Conservation (phyloP, 306 rosid genomes). For the Prunus salicina region DNA sequence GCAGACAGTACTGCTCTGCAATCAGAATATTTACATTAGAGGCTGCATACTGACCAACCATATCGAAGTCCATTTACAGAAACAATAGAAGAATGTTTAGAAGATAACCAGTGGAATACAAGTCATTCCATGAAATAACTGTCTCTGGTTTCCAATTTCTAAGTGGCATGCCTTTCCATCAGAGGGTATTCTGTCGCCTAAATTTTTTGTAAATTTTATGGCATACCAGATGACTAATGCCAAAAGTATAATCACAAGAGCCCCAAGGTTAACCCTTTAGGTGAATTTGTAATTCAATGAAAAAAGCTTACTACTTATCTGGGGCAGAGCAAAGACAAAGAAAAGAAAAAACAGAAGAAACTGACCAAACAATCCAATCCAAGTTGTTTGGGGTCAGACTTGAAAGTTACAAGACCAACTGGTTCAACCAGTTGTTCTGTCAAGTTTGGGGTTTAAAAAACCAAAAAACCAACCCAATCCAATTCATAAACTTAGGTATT, state of each 20-base stretch:
- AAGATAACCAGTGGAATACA: no score
- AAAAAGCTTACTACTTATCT: not conserved
- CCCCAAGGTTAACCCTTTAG: not conserved
- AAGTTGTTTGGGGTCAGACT: not conserved
- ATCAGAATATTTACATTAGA: not conserved
- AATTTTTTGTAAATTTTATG: not conserved
- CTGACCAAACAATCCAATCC: not conserved
- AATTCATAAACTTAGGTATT: no score
- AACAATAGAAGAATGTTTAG: not conserved
- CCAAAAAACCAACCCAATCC: not conserved
- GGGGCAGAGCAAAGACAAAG: not conserved
- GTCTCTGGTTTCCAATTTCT: not conserved
- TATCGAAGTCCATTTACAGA: not conserved
- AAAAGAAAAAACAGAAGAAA: no score
- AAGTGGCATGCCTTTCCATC: not conserved
- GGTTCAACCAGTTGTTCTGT: not conserved
- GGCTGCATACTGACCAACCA: not conserved
- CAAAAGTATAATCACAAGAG: not conserved
- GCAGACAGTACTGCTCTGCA: constrained; percentile 48
- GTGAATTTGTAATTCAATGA: not conserved
- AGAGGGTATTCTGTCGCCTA: not conserved
- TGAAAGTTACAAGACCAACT: not conserved
- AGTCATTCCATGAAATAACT: not conserved
- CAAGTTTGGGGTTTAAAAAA: not conserved
- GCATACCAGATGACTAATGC: not conserved